Base-by-base conservation (phyloP, 2,329 filamentous ascomycete species). In the Xylaria sp. region DNA sequence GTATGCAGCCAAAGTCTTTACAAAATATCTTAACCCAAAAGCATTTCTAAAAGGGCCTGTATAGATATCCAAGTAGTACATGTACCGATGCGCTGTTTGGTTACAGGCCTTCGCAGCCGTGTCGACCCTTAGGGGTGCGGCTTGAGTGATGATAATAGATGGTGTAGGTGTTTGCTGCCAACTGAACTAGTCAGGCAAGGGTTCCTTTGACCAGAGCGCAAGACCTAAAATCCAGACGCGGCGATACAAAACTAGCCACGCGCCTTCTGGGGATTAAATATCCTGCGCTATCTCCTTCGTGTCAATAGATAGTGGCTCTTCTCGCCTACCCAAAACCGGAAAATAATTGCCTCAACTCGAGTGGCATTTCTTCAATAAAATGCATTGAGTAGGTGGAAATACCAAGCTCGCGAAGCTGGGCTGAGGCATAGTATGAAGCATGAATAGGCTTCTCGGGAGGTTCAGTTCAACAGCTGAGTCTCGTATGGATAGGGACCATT, bases 1-100 rank as follows among this genome's bases (percentile, higher is more conserved):
- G 24, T 55, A n/a, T 59, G 14, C 12, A 14, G 24, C 42, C 27
- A 30, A 12, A 24, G 47, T 45, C 17, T 27, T 27, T 45, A 36
- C 47, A 27, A 24, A 39, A 55, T 59, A 39, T n/a, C 51, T 34
- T 30, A 24, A 30, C 36, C 36, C 50, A 17, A 58, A 58, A 58
- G 8, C 6, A 24, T 7, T 8, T 4, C 27, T 2, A 17, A 24
- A 7, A 45, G 42, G 27, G 12, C 6, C 55, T 24, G 17, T 45
- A 32, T 21, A 63, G 19, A 51, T 39, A 50, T 53, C 47, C 47
- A 34, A 60, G 48, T 36, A 51, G 27, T 58, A 54, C 8, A 60
- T 54, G 30, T 27, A 63, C 48, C 42, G 30, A 30, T 47, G 19
- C 39, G 19, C 19, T 56, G 32, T 21, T 30, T 45, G 9, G 21